Conservation (phyloP, 2,329 filamentous ascomycete genomes). For the Ceratocystis eucalypticola region DNA sequence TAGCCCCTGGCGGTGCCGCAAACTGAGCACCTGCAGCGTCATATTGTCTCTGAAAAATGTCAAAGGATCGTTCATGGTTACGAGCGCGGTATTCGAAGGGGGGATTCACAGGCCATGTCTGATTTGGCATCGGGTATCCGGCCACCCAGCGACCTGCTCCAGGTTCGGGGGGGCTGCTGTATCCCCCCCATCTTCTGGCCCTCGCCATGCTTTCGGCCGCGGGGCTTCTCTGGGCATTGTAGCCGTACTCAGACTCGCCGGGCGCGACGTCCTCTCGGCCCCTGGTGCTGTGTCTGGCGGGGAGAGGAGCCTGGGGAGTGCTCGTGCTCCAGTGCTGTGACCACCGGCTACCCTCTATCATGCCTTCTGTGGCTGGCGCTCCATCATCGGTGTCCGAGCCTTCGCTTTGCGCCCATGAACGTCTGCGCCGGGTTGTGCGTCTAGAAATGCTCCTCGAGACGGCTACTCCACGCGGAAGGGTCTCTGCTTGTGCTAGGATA, state of each 20-base stretch:
- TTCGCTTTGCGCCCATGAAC: background rate
- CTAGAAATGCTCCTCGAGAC: background rate
- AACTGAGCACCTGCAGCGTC: background rate
- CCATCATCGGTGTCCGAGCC: background rate
- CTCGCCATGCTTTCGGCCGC: no score
- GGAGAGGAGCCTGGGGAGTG: background rate
- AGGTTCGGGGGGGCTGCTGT: background rate
- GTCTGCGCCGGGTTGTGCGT: no score
- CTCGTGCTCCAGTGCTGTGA: background rate
- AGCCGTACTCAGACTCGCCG: background rate
- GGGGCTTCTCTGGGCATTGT: background rate
- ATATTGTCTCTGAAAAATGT: background rate
- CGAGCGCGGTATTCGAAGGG: background rate
- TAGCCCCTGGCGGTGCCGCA: background rate
- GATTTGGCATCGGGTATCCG: background rate
- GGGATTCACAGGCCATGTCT: background rate
- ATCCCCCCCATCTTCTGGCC: no score
- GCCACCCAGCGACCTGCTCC: background rate
- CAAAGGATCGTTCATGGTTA: background rate
- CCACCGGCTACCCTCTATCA: background rate
- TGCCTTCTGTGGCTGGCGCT: no score
- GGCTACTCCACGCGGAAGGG: background rate
- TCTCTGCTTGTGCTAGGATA: background rate
- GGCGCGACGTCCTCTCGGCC: background rate
- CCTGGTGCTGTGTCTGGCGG: background rate